phyloP scores from a whole-genome alignment of 2,329 filamentous ascomycete species.

The Ophiostoma novo-ulmi region DNA sequence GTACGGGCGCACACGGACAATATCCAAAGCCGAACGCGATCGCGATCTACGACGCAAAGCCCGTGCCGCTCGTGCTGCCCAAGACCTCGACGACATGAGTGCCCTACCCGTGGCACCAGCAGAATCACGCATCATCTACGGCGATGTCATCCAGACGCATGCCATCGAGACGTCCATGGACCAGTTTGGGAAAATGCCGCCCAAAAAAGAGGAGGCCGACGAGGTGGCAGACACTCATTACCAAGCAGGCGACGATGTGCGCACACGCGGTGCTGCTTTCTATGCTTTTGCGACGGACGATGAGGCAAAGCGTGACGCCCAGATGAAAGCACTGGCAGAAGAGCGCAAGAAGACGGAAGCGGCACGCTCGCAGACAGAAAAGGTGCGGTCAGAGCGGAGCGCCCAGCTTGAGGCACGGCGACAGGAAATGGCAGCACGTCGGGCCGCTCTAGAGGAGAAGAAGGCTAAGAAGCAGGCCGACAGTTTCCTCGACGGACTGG shows the following conservation, averaged over 20 bases:
- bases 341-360: conserved; percentile 65
- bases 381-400: conserved; percentile 51
- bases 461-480: conserved; percentile 37
- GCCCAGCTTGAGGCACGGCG: conserved; percentile 59
- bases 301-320: conserved; percentile 55
- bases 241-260: conserved; percentile 74
- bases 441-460: conserved; percentile 51
- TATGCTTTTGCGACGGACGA: conserved; percentile 83
- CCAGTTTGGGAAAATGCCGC: conserved; percentile 58
- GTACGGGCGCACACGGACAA: conserved; percentile 75
- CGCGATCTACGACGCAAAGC: conserved; percentile 56
- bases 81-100: conserved; percentile 63
- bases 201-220: conserved; percentile 35
- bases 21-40: conserved; percentile 64
- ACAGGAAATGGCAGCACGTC: conserved; percentile 59
- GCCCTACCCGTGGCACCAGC: conserved; percentile 60
- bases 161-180: conserved; percentile 73
- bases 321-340: conserved; percentile 70
- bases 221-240: conserved; percentile 60
- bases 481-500: conserved; percentile 36
- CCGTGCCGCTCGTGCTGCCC: conserved; percentile 43
- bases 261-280: conserved; percentile 85
- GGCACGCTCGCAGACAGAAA: conserved; percentile 62
- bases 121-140: conserved; percentile 66
- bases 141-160: conserved; percentile 74